Base-by-base conservation (phyloP, 306 rosid genomes). In the Alnus glutinosa region DNA sequence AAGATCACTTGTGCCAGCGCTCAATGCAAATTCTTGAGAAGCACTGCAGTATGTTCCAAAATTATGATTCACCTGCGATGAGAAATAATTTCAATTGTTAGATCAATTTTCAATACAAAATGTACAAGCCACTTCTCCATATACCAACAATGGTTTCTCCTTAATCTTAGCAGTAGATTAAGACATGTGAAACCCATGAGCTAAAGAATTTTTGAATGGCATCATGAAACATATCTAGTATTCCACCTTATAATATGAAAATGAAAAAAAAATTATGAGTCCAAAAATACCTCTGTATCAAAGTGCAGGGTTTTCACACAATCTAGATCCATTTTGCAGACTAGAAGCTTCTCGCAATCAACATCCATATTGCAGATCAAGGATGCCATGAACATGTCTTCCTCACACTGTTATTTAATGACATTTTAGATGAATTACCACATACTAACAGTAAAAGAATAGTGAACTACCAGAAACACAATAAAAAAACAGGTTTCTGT, bases 291-390 rank as follows among this genome's bases (percentile, higher is more conserved):
- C 98, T 94, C 97, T 16, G 91, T 92, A 75, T 91, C 90, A 88
- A 87, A 94, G 74, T 87, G 92, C 82, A 94, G 85, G 72, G 94
- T 89, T 89, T 92, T 94, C 55, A 86, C 87, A 73, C 98, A 94
- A 67, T 87, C 90, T 77, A 86, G 80, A 68, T 94, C 95, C 73
- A 85, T 77, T 84, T 90, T 91, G 93, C 95, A 91, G 75, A 92
- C 89, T 61, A 94, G 80, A 83, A 79, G 82, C 86, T 88, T 94
- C 83, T 89, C 86, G 7, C 93, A 94, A 69, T 91, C 92, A 79
- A 34, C 89, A 79, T 87, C 98, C 76, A 89, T 85, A 74, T 92
- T 92, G 89, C 98, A 94, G 79, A 94, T 92, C 92, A 94, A 86
- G 63, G 98, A 94, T 49, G 89, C 89, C 95, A 89, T 92, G 84